Evolutionary conservation across 1,139 yeast species (phyloP).

Genomic region (Arxiozyma bovina): DNA sequence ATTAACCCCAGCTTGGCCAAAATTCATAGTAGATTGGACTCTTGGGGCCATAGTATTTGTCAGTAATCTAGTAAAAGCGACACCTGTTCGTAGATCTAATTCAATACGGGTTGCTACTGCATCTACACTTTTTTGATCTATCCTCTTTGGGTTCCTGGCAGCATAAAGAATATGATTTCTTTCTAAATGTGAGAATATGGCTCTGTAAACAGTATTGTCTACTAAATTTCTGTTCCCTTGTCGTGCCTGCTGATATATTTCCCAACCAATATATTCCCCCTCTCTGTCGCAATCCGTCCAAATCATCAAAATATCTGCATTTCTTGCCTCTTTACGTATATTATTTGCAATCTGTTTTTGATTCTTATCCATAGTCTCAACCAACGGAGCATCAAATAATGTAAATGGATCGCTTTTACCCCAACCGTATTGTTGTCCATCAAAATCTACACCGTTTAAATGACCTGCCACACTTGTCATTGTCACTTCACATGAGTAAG

Average conservation of each 20-base stretch:
- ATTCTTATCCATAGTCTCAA: constrained; percentile 35
- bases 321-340: constrained; percentile 56
- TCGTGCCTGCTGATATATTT: constrained; percentile 61
- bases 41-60: constrained; percentile 29
- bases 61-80: constrained; percentile 70
- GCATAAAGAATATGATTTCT: constrained; percentile 64
- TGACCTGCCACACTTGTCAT: constrained; percentile 94
- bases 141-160: constrained; percentile 53
- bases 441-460: constrained; percentile 57
- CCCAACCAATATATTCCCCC: constrained; percentile 93
- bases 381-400: constrained; percentile 62
- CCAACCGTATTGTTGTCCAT: constrained; percentile 49
- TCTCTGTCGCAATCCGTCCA: constrained; percentile 99
- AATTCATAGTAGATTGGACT: constrained; percentile 12
- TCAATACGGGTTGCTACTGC: constrained; percentile 87
- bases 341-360: constrained; percentile 54
- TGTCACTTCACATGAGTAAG: constrained; percentile 58
- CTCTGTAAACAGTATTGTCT: constrained; percentile 50
- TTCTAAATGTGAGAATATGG: constrained; percentile 83
- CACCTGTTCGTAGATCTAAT: constrained; percentile 82
- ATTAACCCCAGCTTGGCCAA: background rate
- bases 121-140: constrained; percentile 63
- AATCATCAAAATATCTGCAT: constrained; percentile 61
- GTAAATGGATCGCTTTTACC: constrained; percentile 55
- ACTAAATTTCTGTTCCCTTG: constrained; percentile 40